Evolutionary conservation across 106 monocot species (phyloP), one percentile per base, ranked within the genome.

Genomic region (Acorus gramineus): DNA sequence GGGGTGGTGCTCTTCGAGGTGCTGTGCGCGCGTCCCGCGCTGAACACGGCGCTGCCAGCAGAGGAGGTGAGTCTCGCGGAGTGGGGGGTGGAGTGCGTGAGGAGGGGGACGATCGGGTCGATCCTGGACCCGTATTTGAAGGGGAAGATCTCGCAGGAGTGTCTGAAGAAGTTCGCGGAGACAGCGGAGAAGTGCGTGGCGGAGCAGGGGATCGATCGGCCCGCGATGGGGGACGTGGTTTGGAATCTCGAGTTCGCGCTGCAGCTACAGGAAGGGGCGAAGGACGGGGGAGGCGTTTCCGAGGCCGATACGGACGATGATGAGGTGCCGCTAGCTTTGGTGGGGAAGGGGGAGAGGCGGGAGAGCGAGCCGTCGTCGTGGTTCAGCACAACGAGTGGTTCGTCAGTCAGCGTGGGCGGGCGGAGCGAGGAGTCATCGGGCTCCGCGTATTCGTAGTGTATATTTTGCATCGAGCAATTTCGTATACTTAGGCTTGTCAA

Each of bases 161-260:
- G 84, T 64, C 72, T 87, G 55, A 84, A 75, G 71, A 92, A 92
- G 57, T 87, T 79, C 8, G 84, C 77, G 0, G 84, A 92, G 69
- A 87, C 87, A 0, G 92, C 92, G 0, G 87, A 84, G 73, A 82
- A 87, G 54, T 92, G 92, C 59, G 70, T 80, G 42, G 72, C 92
- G 2, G 92, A 87, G 49, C 65, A 77, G 11, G 81, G 90, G 11
- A 75, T 81, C 8, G 84, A 92, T 4, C 57, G 92, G 8, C 92
- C 92, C 2, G 61, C 80, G 3, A 92, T 84, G 77, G 92, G 92
- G 3, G 87, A 92, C 44, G 92, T 92, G 14, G 74, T 92, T 2
- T 92, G 87, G 92, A 92, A 80, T 66, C 79, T 92, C 3, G 87
- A 87, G 67, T 92, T 84, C 50, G 92, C 87, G 0, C 77, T 92